Base-by-base conservation (phyloP, 2,329 filamentous ascomycete species). In the Penicillium sumatraense region DNA sequence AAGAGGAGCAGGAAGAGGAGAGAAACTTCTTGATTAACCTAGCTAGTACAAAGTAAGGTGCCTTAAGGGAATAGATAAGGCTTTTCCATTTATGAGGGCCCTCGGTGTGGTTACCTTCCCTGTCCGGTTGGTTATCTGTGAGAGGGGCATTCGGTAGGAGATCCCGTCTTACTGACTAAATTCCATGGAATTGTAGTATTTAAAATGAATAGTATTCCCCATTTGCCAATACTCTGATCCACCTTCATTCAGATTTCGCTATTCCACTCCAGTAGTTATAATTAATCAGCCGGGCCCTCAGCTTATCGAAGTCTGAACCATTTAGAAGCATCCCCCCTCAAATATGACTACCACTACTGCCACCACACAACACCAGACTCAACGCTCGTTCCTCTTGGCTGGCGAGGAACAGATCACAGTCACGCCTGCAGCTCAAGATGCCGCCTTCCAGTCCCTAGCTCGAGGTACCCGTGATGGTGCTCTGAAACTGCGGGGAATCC, bases 401-500 rank as follows among this genome's bases (percentile, higher is more conserved):
- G 61, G 51, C 20, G 59, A 63, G 49, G 50, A 62, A 31, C 61
- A 62, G 20, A 49, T 69, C 40, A 49, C 58, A 16, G 48, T 69
- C 40, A 49, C 58, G 14, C 55, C 67, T 31, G 67, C 70, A 8
- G 59, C 54, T 18, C 62, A 60, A 38, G 69, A 72, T 59, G 49
- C 61, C 18, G 51, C 59, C 20, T 75, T 74, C 57, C 73, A 75
- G 49, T 62, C 69, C 6, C 53, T 68, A 2, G 73, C 72, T n/a
- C 73, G 73, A 13, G 72, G 73, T 21, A 63, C 70, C 33, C 71
- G 72, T 5, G 61, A 68, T 21, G 73, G 71, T 5, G 70, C 67
- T 0, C 59, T 75, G 51, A 75, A 75, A 57, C 61, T 75, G 6
- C 64, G 58, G 2, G 72, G 72, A 1, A 74, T 75, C 29, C 76